phyloP scores from a whole-genome alignment of 805 yeast species.

The Lipomyces yamadae region DNA sequence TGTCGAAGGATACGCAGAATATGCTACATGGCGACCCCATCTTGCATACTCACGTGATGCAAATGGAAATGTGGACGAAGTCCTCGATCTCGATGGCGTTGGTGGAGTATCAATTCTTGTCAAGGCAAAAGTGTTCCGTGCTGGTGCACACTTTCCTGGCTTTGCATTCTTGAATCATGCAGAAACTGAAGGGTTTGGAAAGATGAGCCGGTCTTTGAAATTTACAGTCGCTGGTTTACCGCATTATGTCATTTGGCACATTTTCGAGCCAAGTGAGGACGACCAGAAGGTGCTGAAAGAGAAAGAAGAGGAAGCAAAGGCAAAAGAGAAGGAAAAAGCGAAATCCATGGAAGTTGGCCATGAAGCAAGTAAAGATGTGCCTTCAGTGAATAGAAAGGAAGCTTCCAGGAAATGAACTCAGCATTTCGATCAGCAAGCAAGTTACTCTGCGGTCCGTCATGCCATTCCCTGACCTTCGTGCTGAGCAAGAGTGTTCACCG shows the following conservation, averaged over 20 bases:
- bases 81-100: slow-evolving; percentile 92
- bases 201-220: slow-evolving; percentile 75
- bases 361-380: background rate
- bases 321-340: slow-evolving; percentile 42
- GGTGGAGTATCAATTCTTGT: slow-evolving; percentile 96
- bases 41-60: slow-evolving; percentile 28
- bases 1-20: slow-evolving; percentile 73
- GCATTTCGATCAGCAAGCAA: background rate
- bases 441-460: background rate
- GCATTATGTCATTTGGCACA: slow-evolving; percentile 89
- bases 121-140: slow-evolving; percentile 81
- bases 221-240: slow-evolving; percentile 86
- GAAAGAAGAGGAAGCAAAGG: background rate
- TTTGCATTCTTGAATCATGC: slow-evolving; percentile 96
- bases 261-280: slow-evolving; percentile 43
- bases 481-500: no score
- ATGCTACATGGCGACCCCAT: slow-evolving; percentile 36
- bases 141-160: slow-evolving; percentile 95
- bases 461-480: no score
- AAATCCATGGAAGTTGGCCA: slow-evolving; percentile 18
- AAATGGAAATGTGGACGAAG: slow-evolving; percentile 74
- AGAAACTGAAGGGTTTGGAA: slow-evolving; percentile 92
- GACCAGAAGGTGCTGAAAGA: slow-evolving; percentile 16
- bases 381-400: background rate
- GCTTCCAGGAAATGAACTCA: background rate